phyloP scores from a whole-genome alignment of 306 rosid species.

The Inga laurina region DNA sequence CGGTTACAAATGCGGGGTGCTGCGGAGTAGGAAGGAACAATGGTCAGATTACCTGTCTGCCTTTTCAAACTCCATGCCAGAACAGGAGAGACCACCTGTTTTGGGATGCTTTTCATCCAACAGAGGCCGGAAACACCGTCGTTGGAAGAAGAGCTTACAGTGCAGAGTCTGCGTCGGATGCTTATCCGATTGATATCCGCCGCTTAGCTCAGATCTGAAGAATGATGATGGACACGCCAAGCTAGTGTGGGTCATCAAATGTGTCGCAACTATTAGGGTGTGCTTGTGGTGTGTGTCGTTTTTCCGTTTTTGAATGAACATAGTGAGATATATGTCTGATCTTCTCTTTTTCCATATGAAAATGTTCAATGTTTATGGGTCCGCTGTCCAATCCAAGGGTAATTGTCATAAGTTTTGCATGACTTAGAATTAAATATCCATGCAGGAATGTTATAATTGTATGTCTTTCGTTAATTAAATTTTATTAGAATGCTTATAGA shows the following conservation, averaged over 20 bases:
- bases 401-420: slow-evolving; percentile 3
- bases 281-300: background rate
- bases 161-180: slow-evolving; percentile 77
- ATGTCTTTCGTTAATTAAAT: background rate
- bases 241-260: background rate
- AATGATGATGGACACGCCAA: background rate
- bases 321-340: background rate
- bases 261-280: background rate
- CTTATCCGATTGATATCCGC: slow-evolving; percentile 80
- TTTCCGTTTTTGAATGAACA: background rate
- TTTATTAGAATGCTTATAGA: too few relatives aligned
- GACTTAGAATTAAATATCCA: background rate
- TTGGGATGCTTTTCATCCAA: slow-evolving; percentile 99
- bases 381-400: background rate
- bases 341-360: background rate
- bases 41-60: slow-evolving; percentile 87
- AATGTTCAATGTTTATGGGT: background rate
- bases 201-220: slow-evolving; percentile 64
- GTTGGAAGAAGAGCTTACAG: slow-evolving; percentile 69
- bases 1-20: slow-evolving; percentile 69
- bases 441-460: background rate
- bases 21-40: slow-evolving; percentile 97
- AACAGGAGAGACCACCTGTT: slow-evolving; percentile 66
- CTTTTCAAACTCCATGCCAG: slow-evolving; percentile 72
- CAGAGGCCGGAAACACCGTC: slow-evolving; percentile 65